phyloP scores from a whole-genome alignment of 805 yeast genomes.

The Tetrapisispora taiwanensis region DNA sequence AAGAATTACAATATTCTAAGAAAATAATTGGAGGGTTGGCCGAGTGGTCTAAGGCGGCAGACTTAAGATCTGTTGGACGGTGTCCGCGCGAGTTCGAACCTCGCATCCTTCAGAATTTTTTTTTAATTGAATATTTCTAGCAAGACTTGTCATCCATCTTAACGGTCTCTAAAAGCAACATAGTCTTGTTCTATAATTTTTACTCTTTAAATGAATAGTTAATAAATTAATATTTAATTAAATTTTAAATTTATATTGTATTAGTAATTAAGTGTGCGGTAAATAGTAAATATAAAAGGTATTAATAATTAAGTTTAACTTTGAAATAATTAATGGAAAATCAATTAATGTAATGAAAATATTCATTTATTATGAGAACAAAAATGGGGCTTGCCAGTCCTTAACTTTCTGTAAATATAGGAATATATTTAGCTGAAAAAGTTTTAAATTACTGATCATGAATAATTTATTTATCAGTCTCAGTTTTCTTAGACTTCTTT shows the following conservation, averaged over 20 bases:
- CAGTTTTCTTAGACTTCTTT: constrained; percentile 12
- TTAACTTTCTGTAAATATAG: neutral
- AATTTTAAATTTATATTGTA: neutral
- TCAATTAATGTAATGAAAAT: neutral
- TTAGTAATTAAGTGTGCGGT: constrained; percentile 2
- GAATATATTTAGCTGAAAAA: neutral
- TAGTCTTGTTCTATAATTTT: neutral
- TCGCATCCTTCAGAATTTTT: constrained; percentile 3
- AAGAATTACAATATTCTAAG: no score
- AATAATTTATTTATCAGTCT: neutral
- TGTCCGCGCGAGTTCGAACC: constrained; percentile 4
- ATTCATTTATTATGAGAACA: neutral
- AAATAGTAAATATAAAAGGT: constrained; percentile 3
- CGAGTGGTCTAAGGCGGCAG: constrained; percentile 4
- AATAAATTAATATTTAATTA: no score
- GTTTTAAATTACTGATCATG: neutral
- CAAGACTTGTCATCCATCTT: no score
- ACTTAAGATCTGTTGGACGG: constrained; percentile 3
- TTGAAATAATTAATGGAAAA: neutral
- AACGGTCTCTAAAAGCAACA: no score
- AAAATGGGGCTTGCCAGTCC: neutral
- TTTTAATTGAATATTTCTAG: neutral
- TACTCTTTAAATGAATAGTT: neutral
- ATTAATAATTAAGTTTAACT: constrained; percentile 1
- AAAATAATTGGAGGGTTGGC: constrained; percentile 1